Conservation (phyloP, 139 green algal species). For the Coelastrella sp. region DNA sequence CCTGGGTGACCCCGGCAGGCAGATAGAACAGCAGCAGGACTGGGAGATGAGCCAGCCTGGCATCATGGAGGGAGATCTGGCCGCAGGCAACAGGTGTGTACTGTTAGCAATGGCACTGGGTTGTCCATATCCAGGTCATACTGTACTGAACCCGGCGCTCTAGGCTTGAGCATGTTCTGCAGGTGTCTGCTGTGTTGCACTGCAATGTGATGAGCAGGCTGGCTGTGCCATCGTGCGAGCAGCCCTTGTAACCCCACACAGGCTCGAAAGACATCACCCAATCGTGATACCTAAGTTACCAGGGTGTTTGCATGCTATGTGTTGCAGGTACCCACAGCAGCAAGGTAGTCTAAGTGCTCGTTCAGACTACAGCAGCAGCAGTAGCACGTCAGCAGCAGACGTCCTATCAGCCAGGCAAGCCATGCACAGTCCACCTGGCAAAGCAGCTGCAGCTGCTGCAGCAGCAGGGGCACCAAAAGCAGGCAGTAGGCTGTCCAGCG, state of each 20-base stretch:
- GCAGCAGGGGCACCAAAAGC: background rate
- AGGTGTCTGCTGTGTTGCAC: too few species aligned
- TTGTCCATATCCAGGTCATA: background rate
- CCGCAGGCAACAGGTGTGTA: background rate
- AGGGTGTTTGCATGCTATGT: background rate
- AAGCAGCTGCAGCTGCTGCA: background rate
- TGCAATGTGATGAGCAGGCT: too few species aligned
- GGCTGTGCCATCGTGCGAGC: too few species aligned
- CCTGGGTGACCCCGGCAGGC: background rate
- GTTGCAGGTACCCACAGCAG: background rate
- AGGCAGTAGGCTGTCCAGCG: slow-evolving; percentile 16
- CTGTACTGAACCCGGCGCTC: too few species aligned
- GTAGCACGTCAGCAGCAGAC: background rate
- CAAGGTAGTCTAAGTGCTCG: background rate
- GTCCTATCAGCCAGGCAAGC: background rate
- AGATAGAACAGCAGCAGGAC: background rate
- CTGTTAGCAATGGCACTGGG: background rate
- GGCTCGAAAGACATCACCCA: too few species aligned
- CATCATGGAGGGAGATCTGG: background rate
- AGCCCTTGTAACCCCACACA: too few species aligned
- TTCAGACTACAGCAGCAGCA: slow-evolving; percentile 9
- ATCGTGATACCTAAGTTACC: too few species aligned
- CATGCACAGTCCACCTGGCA: background rate
- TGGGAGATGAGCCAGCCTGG: background rate
- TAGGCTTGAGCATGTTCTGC: too few species aligned